Conservation (phyloP, 2,329 filamentous ascomycete genomes). For the Colletotrichum sp. region DNA sequence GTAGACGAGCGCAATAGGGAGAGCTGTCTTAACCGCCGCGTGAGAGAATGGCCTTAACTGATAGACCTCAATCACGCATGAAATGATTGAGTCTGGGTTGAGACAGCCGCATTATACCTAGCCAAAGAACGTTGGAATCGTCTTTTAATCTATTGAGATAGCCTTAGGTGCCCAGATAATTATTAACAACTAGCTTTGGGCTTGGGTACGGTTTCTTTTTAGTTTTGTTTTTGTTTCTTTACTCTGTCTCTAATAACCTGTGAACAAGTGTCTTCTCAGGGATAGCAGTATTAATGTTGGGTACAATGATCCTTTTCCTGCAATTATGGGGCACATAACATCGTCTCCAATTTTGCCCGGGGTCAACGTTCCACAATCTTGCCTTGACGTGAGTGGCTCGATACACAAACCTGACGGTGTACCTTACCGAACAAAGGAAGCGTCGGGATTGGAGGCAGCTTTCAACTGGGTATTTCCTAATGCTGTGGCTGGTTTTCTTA, state of each 20-base stretch:
- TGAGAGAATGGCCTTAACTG: not conserved
- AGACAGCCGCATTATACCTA: not conserved
- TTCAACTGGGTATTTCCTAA: not conserved
- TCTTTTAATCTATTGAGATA: not conserved
- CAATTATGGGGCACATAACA: not conserved
- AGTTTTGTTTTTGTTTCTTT: not conserved
- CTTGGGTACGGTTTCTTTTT: not conserved
- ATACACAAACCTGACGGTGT: not conserved
- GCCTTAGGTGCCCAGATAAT: not conserved
- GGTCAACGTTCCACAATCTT: not conserved
- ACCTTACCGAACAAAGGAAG: not conserved
- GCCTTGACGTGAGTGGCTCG: not conserved
- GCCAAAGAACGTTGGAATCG: not conserved
- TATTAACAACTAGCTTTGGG: not conserved
- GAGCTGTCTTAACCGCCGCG: not conserved
- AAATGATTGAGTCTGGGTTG: not conserved
- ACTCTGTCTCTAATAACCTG: not conserved
- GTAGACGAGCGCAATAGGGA: not conserved
- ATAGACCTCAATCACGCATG: not conserved
- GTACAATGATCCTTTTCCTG: not conserved
- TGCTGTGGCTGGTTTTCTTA: not conserved
- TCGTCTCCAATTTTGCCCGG: not conserved
- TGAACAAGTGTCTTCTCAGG: not conserved
- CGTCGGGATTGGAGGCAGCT: not conserved
- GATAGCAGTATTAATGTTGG: not conserved